Evolutionary conservation across 2,329 filamentous ascomycete species (phyloP).

Genomic region (Ceratocystis destructans): DNA sequence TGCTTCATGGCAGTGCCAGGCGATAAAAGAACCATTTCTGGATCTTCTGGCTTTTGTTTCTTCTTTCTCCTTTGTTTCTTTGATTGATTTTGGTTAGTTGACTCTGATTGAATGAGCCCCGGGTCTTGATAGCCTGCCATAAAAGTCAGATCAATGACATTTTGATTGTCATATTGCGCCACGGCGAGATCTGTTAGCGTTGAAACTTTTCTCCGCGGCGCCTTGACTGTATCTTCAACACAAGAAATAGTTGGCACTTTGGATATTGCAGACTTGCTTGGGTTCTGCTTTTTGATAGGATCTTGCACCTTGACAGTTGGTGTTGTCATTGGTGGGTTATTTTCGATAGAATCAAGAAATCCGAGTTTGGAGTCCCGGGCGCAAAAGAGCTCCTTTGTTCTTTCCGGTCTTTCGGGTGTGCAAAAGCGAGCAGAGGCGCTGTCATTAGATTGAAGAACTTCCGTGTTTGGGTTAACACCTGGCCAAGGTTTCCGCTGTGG

Average conservation of each 20-base stretch:
- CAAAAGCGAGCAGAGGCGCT: not conserved
- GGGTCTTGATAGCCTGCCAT: constrained; percentile 18
- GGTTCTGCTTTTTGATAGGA: constrained; percentile 5
- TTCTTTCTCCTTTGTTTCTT: constrained; percentile 23
- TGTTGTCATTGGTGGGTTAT: not conserved
- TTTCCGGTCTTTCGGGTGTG: not conserved
- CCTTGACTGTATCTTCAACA: constrained; percentile 8
- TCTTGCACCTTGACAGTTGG: not conserved
- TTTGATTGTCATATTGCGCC: constrained; percentile 17
- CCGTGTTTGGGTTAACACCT: not conserved
- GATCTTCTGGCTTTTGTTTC: constrained; percentile 27
- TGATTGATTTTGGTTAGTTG: constrained; percentile 21
- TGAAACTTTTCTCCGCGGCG: constrained; percentile 15
- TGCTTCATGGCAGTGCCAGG: constrained; percentile 54
- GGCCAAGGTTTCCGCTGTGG: constrained; percentile 13
- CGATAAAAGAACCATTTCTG: constrained; percentile 42
- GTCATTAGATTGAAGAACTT: not conserved
- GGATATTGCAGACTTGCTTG: not conserved
- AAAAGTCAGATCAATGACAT: constrained; percentile 15
- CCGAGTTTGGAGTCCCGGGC: not conserved
- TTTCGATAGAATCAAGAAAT: not conserved
- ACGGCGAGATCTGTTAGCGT: constrained; percentile 17
- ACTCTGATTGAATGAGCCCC: constrained; percentile 6
- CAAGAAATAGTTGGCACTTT: not conserved
- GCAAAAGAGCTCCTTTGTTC: not conserved